These are phyloP conservation scores for Sugiyamaella smithiae DNA, from an alignment of 805 yeast species.

Conservation along the genomic window DNA sequence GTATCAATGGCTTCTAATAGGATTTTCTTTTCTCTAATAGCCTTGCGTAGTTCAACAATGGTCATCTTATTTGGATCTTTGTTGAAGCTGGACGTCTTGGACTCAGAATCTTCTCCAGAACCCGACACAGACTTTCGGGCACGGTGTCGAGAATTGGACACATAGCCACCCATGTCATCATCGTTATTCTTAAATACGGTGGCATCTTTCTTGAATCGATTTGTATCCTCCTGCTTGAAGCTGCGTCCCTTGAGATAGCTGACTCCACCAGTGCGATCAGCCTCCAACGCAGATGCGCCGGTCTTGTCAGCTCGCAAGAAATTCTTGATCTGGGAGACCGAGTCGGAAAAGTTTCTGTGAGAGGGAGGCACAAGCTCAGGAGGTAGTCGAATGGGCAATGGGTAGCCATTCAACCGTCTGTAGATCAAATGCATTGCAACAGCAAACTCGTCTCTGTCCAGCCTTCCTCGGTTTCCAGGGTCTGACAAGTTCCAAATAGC, in stretches of 20 bases:
- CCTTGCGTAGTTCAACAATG: conserved; percentile 56
- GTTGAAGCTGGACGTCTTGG: neutral
- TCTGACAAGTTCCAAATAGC: conserved; percentile 90
- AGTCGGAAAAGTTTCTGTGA: conserved; percentile 66
- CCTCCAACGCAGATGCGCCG: conserved; percentile 15
- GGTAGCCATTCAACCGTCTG: conserved; percentile 82
- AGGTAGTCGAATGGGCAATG: conserved; percentile 79
- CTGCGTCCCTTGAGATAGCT: conserved; percentile 35
- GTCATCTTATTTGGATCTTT: conserved; percentile 29
- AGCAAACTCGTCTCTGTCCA: conserved; percentile 87
- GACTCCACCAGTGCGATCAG: conserved; percentile 29
- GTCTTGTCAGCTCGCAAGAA: conserved; percentile 46
- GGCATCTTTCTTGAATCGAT: conserved; percentile 42
- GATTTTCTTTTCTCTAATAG: conserved; percentile 68
- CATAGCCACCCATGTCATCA: conserved; percentile 61
- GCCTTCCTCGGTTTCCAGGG: conserved; percentile 72
- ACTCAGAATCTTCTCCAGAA: conserved; percentile 2
- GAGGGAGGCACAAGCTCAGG: conserved; percentile 90
- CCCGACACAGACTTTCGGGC: conserved; percentile 30
- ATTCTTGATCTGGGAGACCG: conserved; percentile 67
- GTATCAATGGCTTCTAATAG: conserved; percentile 69
- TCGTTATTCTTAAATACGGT: conserved; percentile 67
- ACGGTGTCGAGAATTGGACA: conserved; percentile 59
- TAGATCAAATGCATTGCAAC: conserved; percentile 97
- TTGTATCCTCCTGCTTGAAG: conserved; percentile 33